A percentile compares a stretch with the other conserved stretches of the same genome.
These are phyloP conservation scores for Zymoseptoria pseudotritici DNA, from an alignment of 2,329 filamentous ascomycete species.

Conservation along the genomic window DNA sequence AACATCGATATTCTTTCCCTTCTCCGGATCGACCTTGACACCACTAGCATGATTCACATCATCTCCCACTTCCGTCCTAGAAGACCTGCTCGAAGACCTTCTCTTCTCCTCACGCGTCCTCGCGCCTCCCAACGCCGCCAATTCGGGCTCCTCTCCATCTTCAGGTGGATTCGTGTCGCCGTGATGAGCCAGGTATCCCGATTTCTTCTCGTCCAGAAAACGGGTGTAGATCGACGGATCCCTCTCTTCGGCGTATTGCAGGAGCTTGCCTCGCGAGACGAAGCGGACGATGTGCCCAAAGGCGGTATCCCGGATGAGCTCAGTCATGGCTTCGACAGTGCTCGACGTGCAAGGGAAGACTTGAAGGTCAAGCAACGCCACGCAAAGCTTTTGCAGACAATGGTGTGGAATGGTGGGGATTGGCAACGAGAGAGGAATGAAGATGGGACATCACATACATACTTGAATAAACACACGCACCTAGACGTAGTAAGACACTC, in stretches of 20 bases:
- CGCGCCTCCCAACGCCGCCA: conserved; percentile 17
- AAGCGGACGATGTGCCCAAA: conserved; percentile 42
- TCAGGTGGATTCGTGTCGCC: conserved; percentile 34
- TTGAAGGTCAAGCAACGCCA: neutral
- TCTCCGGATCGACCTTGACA: conserved; percentile 43
- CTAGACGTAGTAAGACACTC: neutral
- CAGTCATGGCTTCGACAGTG: conserved; percentile 19
- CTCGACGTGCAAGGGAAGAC: neutral
- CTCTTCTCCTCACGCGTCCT: conserved; percentile 20
- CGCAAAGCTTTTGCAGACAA: neutral
- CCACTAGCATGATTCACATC: conserved; percentile 35
- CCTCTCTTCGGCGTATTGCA: conserved; percentile 43
- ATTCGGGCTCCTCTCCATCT: conserved; percentile 23
- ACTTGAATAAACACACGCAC: neutral
- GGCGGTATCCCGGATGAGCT: conserved; percentile 38
- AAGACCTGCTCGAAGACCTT: neutral
- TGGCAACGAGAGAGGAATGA: neutral
- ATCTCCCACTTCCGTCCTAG: conserved; percentile 17
- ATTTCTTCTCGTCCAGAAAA: conserved; percentile 45
- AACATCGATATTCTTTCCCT: conserved; percentile 44
- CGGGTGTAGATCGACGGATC: conserved; percentile 43
- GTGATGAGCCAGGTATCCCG: conserved; percentile 41
- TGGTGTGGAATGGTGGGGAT: neutral
- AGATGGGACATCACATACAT: neutral
- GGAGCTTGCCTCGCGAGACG: conserved; percentile 35